Conservation (phyloP, 2,329 filamentous ascomycete species). For the Dactylella cylindrospora region DNA sequence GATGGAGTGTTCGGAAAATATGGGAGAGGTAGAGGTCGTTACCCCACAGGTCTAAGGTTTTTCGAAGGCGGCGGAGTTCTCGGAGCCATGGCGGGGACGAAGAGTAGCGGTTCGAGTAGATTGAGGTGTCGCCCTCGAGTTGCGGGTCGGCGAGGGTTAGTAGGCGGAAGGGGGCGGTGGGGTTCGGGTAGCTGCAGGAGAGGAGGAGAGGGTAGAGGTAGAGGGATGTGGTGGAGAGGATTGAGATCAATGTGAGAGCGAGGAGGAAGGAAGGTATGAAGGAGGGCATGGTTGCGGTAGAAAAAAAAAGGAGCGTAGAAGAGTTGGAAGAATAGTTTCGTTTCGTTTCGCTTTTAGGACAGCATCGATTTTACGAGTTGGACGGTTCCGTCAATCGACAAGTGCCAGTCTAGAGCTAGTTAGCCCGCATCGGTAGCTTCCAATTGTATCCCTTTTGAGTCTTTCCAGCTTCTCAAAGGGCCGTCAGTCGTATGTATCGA, state of each 20-base stretch:
- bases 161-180: constrained; percentile 62
- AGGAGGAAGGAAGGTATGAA: constrained; percentile 45
- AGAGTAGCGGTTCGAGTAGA: constrained; percentile 53
- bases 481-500: no score
- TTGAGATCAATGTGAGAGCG: constrained; percentile 64
- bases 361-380: no score
- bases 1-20: constrained; percentile 72
- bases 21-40: constrained; percentile 96
- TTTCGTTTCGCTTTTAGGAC: no score
- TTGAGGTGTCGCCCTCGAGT: constrained; percentile 66
- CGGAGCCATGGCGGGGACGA: constrained; percentile 33
- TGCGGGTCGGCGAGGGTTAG: constrained; percentile 68
- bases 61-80: constrained; percentile 53
- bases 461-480: no score
- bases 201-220: constrained; percentile 88
- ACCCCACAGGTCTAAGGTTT: constrained; percentile 82
- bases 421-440: no score
- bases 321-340: no score
- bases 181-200: constrained; percentile 58
- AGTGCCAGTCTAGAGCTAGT: no score
- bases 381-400: no score
- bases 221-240: constrained; percentile 72
- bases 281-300: constrained; percentile 20
- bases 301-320: no score
- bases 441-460: no score